Evolutionary conservation across 192 early-diverging fungal genomes (phyloP).

Genomic region (Gorgonomyces haynaldii): DNA sequence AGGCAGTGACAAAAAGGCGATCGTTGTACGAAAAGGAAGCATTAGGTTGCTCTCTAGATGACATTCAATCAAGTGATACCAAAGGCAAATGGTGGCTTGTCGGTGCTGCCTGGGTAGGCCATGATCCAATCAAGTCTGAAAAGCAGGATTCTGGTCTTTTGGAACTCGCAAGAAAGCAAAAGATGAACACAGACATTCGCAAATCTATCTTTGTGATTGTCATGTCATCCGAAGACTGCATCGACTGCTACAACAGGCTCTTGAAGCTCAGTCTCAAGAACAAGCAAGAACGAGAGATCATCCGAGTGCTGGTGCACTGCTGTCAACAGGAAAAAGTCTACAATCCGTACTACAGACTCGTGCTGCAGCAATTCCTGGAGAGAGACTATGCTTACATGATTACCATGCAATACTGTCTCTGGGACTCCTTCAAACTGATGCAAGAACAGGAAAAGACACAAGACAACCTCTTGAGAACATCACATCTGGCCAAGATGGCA

Average conservation of each 20-base stretch:
- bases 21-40: slow-evolving; percentile 43
- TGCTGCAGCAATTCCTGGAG: slow-evolving; percentile 68
- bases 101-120: slow-evolving; percentile 84
- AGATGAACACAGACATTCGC: slow-evolving; percentile 95
- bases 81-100: slow-evolving; percentile 99
- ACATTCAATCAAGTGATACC: slow-evolving; percentile 68
- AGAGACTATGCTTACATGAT: slow-evolving; percentile 69
- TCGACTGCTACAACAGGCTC: slow-evolving; percentile 83
- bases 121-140: slow-evolving; percentile 33
- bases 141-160: slow-evolving; percentile 40
- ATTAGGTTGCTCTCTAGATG: slow-evolving; percentile 70
- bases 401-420: slow-evolving; percentile 89
- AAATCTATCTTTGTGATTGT: slow-evolving; percentile 83
- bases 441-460: too few species aligned
- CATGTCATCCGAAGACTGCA: slow-evolving; percentile 88
- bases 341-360: slow-evolving; percentile 90
- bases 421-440: slow-evolving; percentile 85
- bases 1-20: slow-evolving; percentile 38
- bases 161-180: slow-evolving; percentile 66
- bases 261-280: slow-evolving; percentile 72
- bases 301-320: slow-evolving; percentile 85
- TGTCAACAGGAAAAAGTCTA: slow-evolving; percentile 72
- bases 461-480: too few species aligned
- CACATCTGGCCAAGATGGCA: too few species aligned
- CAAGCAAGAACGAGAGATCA: slow-evolving; percentile 91